Evolutionary conservation across 345 rosid species (phyloP), one percentile per base, ranked within the genome.

Genomic region (Toxicodendron radicans): DNA sequence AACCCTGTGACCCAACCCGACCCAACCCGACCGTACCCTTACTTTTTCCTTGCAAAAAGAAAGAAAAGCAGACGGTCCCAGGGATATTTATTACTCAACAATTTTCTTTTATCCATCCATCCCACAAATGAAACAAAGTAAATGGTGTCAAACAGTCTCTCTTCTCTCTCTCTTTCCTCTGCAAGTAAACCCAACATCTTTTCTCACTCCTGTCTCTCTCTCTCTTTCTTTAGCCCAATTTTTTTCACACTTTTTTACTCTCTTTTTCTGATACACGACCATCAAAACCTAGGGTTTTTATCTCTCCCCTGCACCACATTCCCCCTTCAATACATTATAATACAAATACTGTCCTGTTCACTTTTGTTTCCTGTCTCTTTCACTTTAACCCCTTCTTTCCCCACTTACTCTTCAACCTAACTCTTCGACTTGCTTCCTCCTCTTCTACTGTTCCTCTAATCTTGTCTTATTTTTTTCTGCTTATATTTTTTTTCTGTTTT

Each of bases 281-380:
- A 66, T 16, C 71, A 10, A 27, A 57, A 67, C 27, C 63, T 70
- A 70, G 73, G 73, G 73, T 70, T 68, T 48, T 48, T 14, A 48
- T 68, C 49, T 10, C 57, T 43, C n/a, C 16, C 27, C 23, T n/a
- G n/a, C n/a, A n/a, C n/a, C 54, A 6, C 17, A 27, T 49, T 7
- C 6, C 18, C 57, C 17, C 52, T 12, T 14, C 17, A 11, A 11
- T 48, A 1, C 52, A 38, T 38, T 38, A 38, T 9, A 38, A 38
- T 38, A 38, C 43, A 38, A 38, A 38, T 38, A 38, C 43, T 38
- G 43, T 38, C 43, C 9, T 38, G 43, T 48, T 48, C 17, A 48
- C 52, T 48, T 48, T 48, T 48, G 2, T 48, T 11, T 48, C 52
- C 5, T 48, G 52, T 48, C 52, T 48, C 52, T 11, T 48, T 48